These are phyloP conservation scores for Lichtheimia corymbifera DNA, from an alignment of 371 early-diverging fungal genomes.

Conservation along the genomic window DNA sequence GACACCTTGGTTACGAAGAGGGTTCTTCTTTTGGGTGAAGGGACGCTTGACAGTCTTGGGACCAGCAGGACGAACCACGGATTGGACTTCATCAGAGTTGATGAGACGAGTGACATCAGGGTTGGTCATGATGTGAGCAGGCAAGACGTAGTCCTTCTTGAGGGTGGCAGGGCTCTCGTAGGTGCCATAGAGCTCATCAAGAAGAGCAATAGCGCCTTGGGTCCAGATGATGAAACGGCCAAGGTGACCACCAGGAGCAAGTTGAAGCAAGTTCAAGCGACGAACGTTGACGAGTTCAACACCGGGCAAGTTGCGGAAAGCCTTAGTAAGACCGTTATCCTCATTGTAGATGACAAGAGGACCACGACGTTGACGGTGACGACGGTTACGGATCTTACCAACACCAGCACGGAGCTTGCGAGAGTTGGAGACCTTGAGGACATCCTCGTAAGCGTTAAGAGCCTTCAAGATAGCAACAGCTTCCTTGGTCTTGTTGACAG, in stretches of 20 bases:
- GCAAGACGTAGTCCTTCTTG: constrained; percentile 95
- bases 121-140: constrained; percentile 87
- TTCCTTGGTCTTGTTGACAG: constrained; percentile 94
- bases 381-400: constrained; percentile 99
- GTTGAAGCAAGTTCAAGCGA: constrained; percentile 95
- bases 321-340: constrained; percentile 94
- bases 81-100: constrained; percentile 97
- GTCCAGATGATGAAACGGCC: constrained; percentile 99
- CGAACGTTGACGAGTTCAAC: constrained; percentile 95
- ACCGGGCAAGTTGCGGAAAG: constrained; percentile 99
- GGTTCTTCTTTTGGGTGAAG: constrained; percentile 96
- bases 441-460: constrained; percentile 94
- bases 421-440: constrained; percentile 96
- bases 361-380: constrained; percentile 97
- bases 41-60: constrained; percentile 83
- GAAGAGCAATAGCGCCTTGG: constrained; percentile 91
- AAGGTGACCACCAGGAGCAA: constrained; percentile 99
- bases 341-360: constrained; percentile 96
- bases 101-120: constrained; percentile 96
- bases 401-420: constrained; percentile 98
- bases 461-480: constrained; percentile 93
- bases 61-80: constrained; percentile 89
- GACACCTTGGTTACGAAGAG: constrained; percentile 90
- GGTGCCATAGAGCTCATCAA: constrained; percentile 96
- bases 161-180: constrained; percentile 76